phyloP scores from a whole-genome alignment of 2,329 filamentous ascomycete species.

The Acrocalymma vagum region DNA sequence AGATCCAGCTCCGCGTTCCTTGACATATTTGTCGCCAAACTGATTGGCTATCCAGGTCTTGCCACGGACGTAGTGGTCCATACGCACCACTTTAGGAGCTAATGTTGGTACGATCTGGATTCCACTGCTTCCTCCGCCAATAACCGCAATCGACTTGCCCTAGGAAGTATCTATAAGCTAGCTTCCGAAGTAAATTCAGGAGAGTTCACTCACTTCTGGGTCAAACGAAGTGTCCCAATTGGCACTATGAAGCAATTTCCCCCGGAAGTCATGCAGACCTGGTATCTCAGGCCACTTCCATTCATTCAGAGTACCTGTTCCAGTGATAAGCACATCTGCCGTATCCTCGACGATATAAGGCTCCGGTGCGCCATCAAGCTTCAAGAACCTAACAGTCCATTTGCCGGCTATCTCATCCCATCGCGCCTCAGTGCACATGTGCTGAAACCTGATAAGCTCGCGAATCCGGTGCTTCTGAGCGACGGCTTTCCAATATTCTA shows the following conservation, averaged over 20 bases:
- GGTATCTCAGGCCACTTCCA: constrained; percentile 8
- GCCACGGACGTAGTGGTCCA: constrained; percentile 64
- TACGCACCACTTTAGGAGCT: constrained; percentile 58
- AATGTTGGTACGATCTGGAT: constrained; percentile 68
- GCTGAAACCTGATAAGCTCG: constrained; percentile 41
- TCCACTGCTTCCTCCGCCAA: constrained; percentile 65
- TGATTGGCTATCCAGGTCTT: constrained; percentile 65
- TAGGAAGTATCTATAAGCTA: constrained; percentile 61
- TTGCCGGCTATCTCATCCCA: constrained; percentile 54
- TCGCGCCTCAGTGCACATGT: constrained; percentile 36
- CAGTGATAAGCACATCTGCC: constrained; percentile 37
- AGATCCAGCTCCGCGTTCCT: constrained; percentile 60
- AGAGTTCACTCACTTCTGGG: constrained; percentile 66
- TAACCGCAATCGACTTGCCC: constrained; percentile 10
- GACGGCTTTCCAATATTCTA: constrained; percentile 42
- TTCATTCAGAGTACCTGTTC: constrained; percentile 15
- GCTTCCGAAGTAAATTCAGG: constrained; percentile 56
- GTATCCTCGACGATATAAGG: constrained; percentile 39
- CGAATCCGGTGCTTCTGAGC: constrained; percentile 44
- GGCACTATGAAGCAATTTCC: constrained; percentile 17
- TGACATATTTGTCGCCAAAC: constrained; percentile 61
- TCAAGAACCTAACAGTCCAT: constrained; percentile 72
- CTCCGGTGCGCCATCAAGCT: too few relatives aligned
- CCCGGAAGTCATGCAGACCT: constrained; percentile 15
- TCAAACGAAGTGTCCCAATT: constrained; percentile 48